Base-by-base conservation (phyloP, 352 stramenopile species). In the Pythium volutum region DNA sequence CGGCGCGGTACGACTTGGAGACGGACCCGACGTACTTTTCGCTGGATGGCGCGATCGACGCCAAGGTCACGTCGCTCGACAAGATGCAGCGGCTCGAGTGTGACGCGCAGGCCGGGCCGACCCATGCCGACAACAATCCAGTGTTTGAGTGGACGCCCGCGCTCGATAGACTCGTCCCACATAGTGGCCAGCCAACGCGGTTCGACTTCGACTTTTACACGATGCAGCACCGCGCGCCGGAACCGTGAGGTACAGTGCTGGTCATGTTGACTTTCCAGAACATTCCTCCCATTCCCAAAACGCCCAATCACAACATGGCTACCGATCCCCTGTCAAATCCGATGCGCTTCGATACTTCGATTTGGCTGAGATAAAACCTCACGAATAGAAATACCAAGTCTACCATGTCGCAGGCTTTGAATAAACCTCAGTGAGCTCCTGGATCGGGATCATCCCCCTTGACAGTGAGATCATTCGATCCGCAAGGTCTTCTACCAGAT, bases 21-120 rank as follows among this genome's bases (percentile, higher is more conserved):
- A 53, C 54, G 16, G 70, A 77, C 38, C 49, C 68, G 23, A 52
- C 66, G 14, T 54, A 73, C 14, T 70, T 77, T 20, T 66, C 70
- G 33, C 69, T 87, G 12, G 54, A 77, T 29, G 84, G 84, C 22
- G 80, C 74, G 31, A 88, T 91, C 59, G 85, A 95, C 66, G 76
- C 76, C 49, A 95, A 95, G 56, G 80, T 83, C n/a, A 86, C 85
- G 45, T 75, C 68, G 15, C 71, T 77, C 33, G 62, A 42, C 23
- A 57, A 59, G 38, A 55, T 74, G 29, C 36, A 59, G 52, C 61
- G 68, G 4, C 69, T 84, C 33, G 67, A 77, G 38, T 85, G 81
- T 43, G 69, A 85, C 20, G 81, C 79, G 7, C 69, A 80, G 48
- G 86, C 76, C 43, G 84, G 84, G 5, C 84, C 83, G 9, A 89